phyloP scores from a whole-genome alignment of 2,329 filamentous ascomycete species.

The Passalora sequoiae region DNA sequence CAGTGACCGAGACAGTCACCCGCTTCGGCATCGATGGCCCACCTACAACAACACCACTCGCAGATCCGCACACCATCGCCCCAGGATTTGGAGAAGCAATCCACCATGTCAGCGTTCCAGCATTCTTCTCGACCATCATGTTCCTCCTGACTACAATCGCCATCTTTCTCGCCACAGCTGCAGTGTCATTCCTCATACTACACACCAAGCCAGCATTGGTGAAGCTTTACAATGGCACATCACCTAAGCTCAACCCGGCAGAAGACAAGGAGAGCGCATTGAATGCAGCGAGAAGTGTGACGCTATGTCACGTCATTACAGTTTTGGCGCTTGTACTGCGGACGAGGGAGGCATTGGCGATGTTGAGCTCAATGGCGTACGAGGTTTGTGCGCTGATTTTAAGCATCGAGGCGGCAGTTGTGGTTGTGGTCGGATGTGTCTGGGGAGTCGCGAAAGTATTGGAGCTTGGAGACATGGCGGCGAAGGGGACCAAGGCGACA shows the following conservation, averaged over 20 bases:
- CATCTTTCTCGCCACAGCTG: conserved; percentile 6
- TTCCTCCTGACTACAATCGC: conserved; percentile 8
- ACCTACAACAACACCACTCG: neutral
- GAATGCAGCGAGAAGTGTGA: conserved; percentile 1
- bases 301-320: conserved; percentile 3
- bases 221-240: conserved; percentile 1
- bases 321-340: conserved; percentile 7
- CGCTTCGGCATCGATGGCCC: conserved; percentile 7
- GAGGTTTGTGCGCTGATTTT: conserved; percentile 11
- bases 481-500: neutral
- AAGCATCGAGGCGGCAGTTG: conserved; percentile 4
- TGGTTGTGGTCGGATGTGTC: conserved; percentile 4
- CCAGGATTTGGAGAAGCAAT: conserved; percentile 1
- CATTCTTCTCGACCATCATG: conserved; percentile 3
- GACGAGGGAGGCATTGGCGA: conserved; percentile 9
- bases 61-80: neutral
- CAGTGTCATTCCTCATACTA: conserved; percentile 4
- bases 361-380: conserved; percentile 6
- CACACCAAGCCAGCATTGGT: neutral
- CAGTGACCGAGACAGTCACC: conserved; percentile 2
- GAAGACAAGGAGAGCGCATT: conserved; percentile 6
- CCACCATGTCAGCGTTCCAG: conserved; percentile 2
- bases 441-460: conserved; percentile 8
- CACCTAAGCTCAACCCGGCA: neutral
- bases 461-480: conserved; percentile 4